Conservation (phyloP, 2,329 filamentous ascomycete genomes). For the Helminthosporium solani region DNA sequence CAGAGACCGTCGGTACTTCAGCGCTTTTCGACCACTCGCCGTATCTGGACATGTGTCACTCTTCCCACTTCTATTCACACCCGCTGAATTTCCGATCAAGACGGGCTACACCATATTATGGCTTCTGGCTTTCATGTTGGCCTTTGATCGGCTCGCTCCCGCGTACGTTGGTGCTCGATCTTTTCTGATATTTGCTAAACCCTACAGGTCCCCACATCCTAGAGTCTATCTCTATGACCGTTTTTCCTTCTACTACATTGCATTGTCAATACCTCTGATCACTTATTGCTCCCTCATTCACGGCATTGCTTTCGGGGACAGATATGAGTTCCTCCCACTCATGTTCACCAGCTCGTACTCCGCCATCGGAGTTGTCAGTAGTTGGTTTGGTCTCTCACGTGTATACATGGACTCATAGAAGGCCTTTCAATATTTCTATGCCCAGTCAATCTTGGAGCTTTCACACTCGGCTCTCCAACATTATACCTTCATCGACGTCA, state of each 20-base stretch:
- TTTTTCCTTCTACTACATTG: slow-evolving; percentile 86
- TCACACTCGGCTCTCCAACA: too few relatives aligned
- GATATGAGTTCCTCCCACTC: slow-evolving; percentile 85
- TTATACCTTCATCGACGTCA: too few relatives aligned
- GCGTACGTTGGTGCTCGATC: slow-evolving; percentile 52
- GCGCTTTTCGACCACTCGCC: slow-evolving; percentile 86
- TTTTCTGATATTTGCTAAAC: slow-evolving; percentile 15
- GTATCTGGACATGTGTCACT: slow-evolving; percentile 94
- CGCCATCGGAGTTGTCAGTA: slow-evolving; percentile 90
- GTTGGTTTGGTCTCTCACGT: slow-evolving; percentile 91
- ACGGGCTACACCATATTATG: slow-evolving; percentile 89
- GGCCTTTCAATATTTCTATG: not conserved
- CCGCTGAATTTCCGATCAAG: slow-evolving; percentile 91
- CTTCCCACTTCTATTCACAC: slow-evolving; percentile 90
- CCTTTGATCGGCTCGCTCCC: slow-evolving; percentile 84
- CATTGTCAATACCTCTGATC: slow-evolving; percentile 84
- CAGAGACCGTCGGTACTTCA: slow-evolving; percentile 83
- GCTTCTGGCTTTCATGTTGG: slow-evolving; percentile 81
- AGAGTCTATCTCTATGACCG: slow-evolving; percentile 88
- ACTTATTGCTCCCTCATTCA: slow-evolving; percentile 86
- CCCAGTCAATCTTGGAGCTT: not conserved
- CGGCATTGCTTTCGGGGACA: slow-evolving; percentile 75
- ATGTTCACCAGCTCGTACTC: slow-evolving; percentile 98
- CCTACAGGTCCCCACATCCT: slow-evolving; percentile 63
- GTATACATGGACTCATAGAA: slow-evolving; percentile 68